These are phyloP conservation scores for Pythium grandisporangium DNA, from an alignment of 352 stramenopile species.

Conservation along the genomic window DNA sequence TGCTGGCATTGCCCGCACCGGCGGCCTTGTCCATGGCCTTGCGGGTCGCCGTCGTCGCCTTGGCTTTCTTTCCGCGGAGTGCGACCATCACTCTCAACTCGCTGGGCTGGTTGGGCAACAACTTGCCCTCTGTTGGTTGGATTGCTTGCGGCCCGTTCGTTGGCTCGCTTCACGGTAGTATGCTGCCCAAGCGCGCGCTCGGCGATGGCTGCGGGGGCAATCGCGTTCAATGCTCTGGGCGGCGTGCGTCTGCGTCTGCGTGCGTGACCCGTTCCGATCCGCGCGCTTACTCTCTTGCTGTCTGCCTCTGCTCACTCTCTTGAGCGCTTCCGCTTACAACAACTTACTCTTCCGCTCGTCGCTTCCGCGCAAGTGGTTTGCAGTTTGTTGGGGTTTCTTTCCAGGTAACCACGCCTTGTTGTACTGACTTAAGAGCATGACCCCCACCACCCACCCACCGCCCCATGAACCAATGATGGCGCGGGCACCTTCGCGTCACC, in stretches of 20 bases:
- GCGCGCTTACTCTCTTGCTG: no score
- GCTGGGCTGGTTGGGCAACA: no score
- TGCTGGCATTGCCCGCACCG: conserved; percentile 3
- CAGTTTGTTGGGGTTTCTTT: neutral
- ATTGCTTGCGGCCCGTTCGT: no score
- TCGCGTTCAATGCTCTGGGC: no score
- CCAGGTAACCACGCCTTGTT: neutral
- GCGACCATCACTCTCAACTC: conserved; percentile 50
- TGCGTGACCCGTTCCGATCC: no score
- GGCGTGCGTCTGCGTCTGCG: no score
- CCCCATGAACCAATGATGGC: conserved; percentile 15
- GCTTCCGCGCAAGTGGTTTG: no score
- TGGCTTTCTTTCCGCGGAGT: conserved; percentile 64
- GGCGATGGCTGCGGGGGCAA: neutral
- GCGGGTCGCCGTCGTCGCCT: conserved; percentile 38
- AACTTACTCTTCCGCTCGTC: no score
- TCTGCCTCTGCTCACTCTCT: no score
- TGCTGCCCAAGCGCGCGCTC: neutral
- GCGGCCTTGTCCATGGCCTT: conserved; percentile 38
- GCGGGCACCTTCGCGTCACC: conserved; percentile 13
- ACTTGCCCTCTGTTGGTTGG: no score
- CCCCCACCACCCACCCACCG: neutral
- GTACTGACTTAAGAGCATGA: conserved; percentile 4
- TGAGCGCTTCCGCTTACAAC: no score
- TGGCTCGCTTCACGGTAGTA: no score